Evolutionary conservation across 2,329 filamentous ascomycete genomes (phyloP), one percentile per base, ranked within the genome.

Genomic region (Coniella lustricola): DNA sequence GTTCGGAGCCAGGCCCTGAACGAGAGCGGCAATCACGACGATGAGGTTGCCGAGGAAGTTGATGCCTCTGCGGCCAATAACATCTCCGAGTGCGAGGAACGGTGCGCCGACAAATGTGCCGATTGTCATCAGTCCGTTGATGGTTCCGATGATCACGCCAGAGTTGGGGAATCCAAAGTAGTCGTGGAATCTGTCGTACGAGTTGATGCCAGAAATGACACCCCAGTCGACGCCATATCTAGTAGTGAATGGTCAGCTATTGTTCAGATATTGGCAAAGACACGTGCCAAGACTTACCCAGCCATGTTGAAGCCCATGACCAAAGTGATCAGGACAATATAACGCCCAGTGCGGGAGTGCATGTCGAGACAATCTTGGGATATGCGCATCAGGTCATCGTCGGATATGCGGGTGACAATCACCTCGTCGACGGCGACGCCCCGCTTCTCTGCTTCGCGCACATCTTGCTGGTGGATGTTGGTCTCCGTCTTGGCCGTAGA

Each of bases 51-150:
- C 72, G 9, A 65, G 41, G 42, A 73, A 73, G 52, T 71, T 73
- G 57, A 72, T 64, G 5, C 71, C 72, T 50, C 74, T 70, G 47
- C 74, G 69, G 38, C 75, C 74, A 54, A 76, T 69, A 7, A 74
- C 64, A 58, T 77, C 75, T 52, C 72, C 69, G 7, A 76, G 64
- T 7, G 67, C 65, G 45, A 75, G 65, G 41, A 77, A 73, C 0
- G 73, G 74, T 3, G 74, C 69, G 16, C 74, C 73, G 46, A 64
- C 63, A 41, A 74, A 66, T 7, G 60, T 68, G 20, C 70, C 71
- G 34, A 74, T 70, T 10, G 64, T 68, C 71, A 74, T 74, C 33
- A 74, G 58, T 1, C 70, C 69, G 46, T 72, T 74, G 44, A 75
- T 64, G 2, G 69, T 64, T 2, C 68, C 68, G 20, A 65, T 67